Evolutionary conservation across 176 grass and related monocot genomes (phyloP).

Genomic region (Thinopyrum elongatum): DNA sequence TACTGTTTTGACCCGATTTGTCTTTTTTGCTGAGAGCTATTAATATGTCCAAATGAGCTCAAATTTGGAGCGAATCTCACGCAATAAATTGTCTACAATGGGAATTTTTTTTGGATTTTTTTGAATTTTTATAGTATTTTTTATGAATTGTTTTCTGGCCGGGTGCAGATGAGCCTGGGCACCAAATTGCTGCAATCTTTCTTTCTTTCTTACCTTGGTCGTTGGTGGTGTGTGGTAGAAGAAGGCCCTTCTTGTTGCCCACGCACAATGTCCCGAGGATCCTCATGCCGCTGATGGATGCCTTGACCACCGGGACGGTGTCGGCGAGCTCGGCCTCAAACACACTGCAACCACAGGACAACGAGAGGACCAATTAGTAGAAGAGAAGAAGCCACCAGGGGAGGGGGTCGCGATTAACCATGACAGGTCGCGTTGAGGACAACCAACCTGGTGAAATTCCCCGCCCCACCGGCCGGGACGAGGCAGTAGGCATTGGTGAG

Average conservation of each 20-base stretch:
- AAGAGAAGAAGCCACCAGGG: neutral
- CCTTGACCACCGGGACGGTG: constrained; percentile 67
- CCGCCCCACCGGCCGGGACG: constrained; percentile 52
- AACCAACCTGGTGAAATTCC: constrained; percentile 63
- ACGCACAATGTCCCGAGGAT: constrained; percentile 76
- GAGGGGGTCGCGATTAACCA: neutral
- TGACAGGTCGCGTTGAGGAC: too few species aligned
- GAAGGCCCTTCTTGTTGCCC: constrained; percentile 89
- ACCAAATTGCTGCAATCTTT: too few species aligned
- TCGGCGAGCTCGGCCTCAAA: constrained; percentile 68
- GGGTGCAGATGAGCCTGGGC: too few species aligned
- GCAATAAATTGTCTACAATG: too few species aligned
- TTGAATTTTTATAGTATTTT: too few species aligned
- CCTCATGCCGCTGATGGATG: constrained; percentile 67
- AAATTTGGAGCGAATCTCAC: too few species aligned
- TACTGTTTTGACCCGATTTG: too few species aligned
- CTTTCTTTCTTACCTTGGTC: constrained; percentile 55
- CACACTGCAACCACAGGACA: constrained; percentile 39
- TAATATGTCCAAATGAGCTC: too few species aligned
- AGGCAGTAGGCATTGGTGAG: constrained; percentile 92
- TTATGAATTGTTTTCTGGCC: too few species aligned
- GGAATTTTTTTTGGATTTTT: too few species aligned
- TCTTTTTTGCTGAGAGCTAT: too few species aligned
- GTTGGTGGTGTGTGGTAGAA: constrained; percentile 77
- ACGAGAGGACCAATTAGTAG: neutral